Evolutionary conservation across 768 basidiomycete species (phyloP).

Genomic region (Amanita brunnescens): DNA sequence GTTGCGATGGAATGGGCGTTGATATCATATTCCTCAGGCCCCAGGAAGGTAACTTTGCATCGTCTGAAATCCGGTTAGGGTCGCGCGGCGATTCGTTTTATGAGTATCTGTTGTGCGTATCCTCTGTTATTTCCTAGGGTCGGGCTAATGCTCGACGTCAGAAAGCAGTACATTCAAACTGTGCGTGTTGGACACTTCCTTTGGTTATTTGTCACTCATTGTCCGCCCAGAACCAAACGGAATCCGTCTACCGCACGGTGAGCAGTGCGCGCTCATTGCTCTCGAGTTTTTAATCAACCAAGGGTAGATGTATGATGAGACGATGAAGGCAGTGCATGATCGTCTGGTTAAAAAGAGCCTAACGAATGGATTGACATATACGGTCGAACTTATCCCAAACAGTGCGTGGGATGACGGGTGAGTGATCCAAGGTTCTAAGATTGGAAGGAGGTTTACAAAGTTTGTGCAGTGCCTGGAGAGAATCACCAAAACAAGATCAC

Average conservation of each 20-base stretch:
- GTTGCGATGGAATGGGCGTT: neutral
- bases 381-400: constrained; percentile 67
- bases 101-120: constrained; percentile 74
- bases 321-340: constrained; percentile 74
- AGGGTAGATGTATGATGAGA: constrained; percentile 73
- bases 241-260: constrained; percentile 71
- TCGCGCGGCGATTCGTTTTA: constrained; percentile 93
- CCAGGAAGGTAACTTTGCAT: constrained; percentile 37
- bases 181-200: constrained; percentile 23
- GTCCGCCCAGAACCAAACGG: constrained; percentile 54
- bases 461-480: constrained; percentile 1
- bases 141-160: constrained; percentile 10
- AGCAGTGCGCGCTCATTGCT: neutral
- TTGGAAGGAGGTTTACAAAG: neutral
- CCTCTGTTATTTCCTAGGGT: neutral
- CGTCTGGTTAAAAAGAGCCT: constrained; percentile 61
- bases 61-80: constrained; percentile 82
- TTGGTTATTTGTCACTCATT: neutral
- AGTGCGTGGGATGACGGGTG: constrained; percentile 27
- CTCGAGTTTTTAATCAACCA: neutral
- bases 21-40: constrained; percentile 17
- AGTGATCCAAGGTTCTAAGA: neutral
- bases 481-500: constrained; percentile 83
- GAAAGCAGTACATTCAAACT: constrained; percentile 82
- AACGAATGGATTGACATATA: constrained; percentile 55